Conservation (phyloP, 768 basidiomycete genomes). For the Tubosaeta sp. region DNA sequence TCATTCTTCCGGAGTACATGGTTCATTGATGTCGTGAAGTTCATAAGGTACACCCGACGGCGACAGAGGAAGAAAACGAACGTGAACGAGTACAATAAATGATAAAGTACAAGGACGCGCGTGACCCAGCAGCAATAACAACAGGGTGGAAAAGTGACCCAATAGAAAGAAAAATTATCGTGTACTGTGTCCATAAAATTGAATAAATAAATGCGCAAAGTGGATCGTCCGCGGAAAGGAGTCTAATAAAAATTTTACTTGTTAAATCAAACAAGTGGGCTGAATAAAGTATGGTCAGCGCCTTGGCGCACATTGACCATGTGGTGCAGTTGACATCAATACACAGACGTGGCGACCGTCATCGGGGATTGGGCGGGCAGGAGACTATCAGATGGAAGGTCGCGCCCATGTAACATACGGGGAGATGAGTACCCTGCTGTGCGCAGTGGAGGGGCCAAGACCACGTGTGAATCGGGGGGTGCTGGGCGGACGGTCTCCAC, state of each 20-base stretch:
- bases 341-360: constrained; percentile 11
- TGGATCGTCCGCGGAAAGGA: constrained; percentile 7
- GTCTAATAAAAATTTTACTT: neutral
- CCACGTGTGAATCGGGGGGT: constrained; percentile 28
- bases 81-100: neutral
- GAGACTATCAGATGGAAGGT: constrained; percentile 26
- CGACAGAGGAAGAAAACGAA: neutral
- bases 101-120: neutral
- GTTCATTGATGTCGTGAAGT: neutral
- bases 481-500: constrained; percentile 18
- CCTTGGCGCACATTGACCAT: constrained; percentile 5
- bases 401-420: constrained; percentile 17
- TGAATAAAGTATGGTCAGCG: neutral
- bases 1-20: neutral
- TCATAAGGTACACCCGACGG: neutral
- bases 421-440: constrained; percentile 30
- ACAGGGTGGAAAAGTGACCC: neutral
- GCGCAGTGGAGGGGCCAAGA: constrained; percentile 37
- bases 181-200: constrained; percentile 7
- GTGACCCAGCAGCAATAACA: neutral
- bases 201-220: neutral
- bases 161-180: constrained; percentile 8
- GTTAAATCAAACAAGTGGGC: neutral
- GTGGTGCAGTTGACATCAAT: constrained; percentile 14
- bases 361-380: constrained; percentile 24